Evolutionary conservation across 2,329 filamentous ascomycete genomes (phyloP).

Genomic region (Esteya vermicola): DNA sequence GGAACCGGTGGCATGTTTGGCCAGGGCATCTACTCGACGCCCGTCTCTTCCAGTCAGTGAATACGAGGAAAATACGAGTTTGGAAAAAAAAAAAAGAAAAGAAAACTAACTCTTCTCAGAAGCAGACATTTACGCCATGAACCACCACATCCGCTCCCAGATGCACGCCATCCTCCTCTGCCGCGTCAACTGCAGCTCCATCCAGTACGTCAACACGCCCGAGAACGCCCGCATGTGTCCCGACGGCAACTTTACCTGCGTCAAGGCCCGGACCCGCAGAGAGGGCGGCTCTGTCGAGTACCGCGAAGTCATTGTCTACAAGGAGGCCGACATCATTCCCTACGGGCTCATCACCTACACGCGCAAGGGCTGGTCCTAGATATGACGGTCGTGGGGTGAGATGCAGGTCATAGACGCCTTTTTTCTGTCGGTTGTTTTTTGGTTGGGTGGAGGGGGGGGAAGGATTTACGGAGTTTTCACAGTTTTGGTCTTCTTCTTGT

Average conservation of each 20-base stretch:
- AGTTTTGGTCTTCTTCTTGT: too few species aligned
- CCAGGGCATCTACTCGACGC: conserved; percentile 1
- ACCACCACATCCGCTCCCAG: neutral
- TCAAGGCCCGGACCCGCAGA: neutral
- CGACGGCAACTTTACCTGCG: neutral
- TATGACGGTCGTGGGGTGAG: neutral
- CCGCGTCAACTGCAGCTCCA: neutral
- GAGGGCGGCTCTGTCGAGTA: conserved; percentile 2
- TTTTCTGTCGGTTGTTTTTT: neutral
- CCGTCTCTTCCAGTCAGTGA: conserved; percentile 3
- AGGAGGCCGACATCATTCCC: conserved; percentile 3
- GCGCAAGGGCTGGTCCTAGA: neutral
- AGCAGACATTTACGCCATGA: conserved; percentile 2
- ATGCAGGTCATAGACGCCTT: neutral
- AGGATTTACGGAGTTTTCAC: too few species aligned
- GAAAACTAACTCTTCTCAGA: neutral
- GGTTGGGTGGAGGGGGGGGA: too few species aligned
- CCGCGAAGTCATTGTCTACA: conserved; percentile 2
- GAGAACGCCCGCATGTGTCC: neutral
- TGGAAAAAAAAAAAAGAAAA: too few species aligned
- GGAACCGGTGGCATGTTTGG: neutral
- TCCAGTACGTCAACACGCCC: neutral
- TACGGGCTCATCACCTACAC: conserved; percentile 2
- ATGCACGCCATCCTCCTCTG: conserved; percentile 3
- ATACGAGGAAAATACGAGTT: too few species aligned